Evolutionary conservation across 345 rosid species (phyloP), one percentile per base, ranked within the genome.

Genomic region (Boechera divaricarpa): DNA sequence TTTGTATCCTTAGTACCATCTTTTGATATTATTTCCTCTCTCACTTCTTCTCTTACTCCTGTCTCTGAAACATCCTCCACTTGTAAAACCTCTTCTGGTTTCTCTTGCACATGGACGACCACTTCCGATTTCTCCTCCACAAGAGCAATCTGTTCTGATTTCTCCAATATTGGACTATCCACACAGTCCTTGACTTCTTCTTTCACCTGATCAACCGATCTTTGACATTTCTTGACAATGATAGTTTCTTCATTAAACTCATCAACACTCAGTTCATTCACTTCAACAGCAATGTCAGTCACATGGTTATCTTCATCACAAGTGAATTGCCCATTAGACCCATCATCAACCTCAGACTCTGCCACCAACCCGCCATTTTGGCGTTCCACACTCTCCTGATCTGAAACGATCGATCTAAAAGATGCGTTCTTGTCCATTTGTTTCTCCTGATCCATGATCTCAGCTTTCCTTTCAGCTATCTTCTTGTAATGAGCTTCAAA

Each of bases 401-500:
- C 73, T 26, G 67, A 73, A 62, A 62, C 67, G 3, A 70, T 52
- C 8, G 83, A 77, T 41, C 67, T 64, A 12, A 76, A 79, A 54
- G 75, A 53, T 5, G 64, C 21, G 7, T 79, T 80, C 49, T 76
- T 75, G 53, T 85, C 93, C 74, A 79, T 65, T 42, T 65, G 84
- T 80, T 83, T 87, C 86, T 88, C 90, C 84, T 86, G 88, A 73
- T 84, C 88, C 79, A 80, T 64, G 21, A 86, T 78, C 81, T 91
- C 94, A 32, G 97, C 91, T 82, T 95, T 91, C 77, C 84, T 87
- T 35, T 92, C 91, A 73, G 98, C 96, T 67, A 90, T 85, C 83
- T 86, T 92, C 84, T 86, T 92, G 87, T 92, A 91, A 83, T 92
- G 99, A 52, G 96, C 97, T 85, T 95, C 99, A 55, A 95, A 95